Evolutionary conservation across 257 asterid species (phyloP), one percentile per base, ranked within the genome.

Genomic region (Fraxinus cuspidata): DNA sequence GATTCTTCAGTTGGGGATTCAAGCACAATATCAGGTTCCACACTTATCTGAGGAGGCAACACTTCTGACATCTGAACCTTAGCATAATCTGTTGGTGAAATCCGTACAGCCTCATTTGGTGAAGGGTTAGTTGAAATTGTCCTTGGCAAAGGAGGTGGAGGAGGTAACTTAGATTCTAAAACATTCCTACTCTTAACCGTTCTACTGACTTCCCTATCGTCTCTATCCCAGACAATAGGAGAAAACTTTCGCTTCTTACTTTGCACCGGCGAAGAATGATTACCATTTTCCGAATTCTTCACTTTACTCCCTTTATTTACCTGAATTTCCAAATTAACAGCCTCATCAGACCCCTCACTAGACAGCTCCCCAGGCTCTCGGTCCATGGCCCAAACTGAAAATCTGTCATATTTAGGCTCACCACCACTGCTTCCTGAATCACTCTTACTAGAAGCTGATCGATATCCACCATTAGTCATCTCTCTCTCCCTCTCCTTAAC

Each of bases 351-450:
- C 13, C 96, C 94, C 84, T 88, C 97, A 56, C 98, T 87, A 35
- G 94, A 92, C 81, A 94, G 80, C 83, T 94, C 98, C 76, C 98
- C 98, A 47, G 96, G 97, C 82, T 94, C 98, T 40, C 92, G 86
- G 79, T 90, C 98, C 56, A 70, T 18, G 3, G 79, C 21, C 5
- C 34, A 74, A 11, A 71, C 87, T 13, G 76, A 49, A 84, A 71
- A 23, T 32, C 80, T 88, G 64, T 73, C 35, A 79, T 86, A 79
- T 82, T 77, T 77, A 5, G 79, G 80, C 16, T 70, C 86, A 72
- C 88, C 86, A 35, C 84, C 80, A 66, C 86, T 82, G 63, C 87
- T 84, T 37, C 90, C 92, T 0, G 90, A 90, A 77, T 86, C 89
- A 79, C 89, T 87, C 79, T 82, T 81, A 63, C 89, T 84, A 32